Percentiles rank a stretch among this genome's conserved stretches.
Conservation (phyloP, 1,139 yeast genomes). For the Magnusiomyces paraingens region DNA sequence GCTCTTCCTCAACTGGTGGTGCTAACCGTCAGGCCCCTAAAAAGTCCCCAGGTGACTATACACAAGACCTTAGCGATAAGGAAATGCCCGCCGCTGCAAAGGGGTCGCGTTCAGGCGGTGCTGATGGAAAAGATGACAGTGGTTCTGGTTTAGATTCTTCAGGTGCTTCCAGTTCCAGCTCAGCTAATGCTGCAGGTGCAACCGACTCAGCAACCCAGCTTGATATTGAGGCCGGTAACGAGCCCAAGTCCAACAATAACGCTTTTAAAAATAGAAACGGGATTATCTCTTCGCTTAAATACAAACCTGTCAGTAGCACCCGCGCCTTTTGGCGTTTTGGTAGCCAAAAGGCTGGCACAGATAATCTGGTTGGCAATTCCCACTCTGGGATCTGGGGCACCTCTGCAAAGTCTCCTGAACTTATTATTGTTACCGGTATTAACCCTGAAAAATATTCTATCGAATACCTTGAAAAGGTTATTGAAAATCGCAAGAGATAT, state of each 20-base stretch:
- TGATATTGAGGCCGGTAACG: not conserved
- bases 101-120: slow-evolving; percentile 1
- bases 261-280: slow-evolving; percentile 4
- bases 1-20: not conserved
- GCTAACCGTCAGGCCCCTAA: slow-evolving; percentile 7
- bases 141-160: not conserved
- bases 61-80: slow-evolving; percentile 8
- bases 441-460: slow-evolving; percentile 66
- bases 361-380: not conserved
- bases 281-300: not conserved
- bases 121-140: not conserved
- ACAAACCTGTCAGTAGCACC: not conserved
- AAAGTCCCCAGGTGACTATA: slow-evolving; percentile 12
- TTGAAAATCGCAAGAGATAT: slow-evolving; percentile 78
- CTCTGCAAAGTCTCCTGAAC: slow-evolving; percentile 1
- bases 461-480: slow-evolving; percentile 54
- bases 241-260: not conserved
- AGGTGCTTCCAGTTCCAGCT: not conserved
- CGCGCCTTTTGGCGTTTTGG: not conserved
- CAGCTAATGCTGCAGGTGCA: not conserved
- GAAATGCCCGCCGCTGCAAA: slow-evolving; percentile 11
- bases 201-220: not conserved
- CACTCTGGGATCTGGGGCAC: not conserved
- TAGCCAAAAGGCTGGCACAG: not conserved
- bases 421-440: slow-evolving; percentile 65